phyloP scores from a whole-genome alignment of 2,329 filamentous ascomycete species.

The Exophiala lecanii-corni region DNA sequence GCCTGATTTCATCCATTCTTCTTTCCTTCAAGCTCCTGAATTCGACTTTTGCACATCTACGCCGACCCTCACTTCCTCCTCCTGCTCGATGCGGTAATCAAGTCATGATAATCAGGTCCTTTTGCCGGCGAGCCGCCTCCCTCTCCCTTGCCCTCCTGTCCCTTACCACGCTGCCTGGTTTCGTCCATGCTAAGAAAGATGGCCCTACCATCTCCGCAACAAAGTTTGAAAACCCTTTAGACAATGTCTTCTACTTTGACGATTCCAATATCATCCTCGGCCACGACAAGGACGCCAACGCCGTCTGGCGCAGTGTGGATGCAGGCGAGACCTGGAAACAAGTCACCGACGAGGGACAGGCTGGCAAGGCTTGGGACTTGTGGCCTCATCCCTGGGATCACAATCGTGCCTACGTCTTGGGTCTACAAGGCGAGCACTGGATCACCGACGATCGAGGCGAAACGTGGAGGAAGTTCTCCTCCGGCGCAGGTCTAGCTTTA shows the following conservation, averaged over 20 bases:
- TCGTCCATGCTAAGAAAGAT: slow-evolving; percentile 51
- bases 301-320: slow-evolving; percentile 73
- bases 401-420: slow-evolving; percentile 75
- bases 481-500: slow-evolving; percentile 53
- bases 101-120: slow-evolving; percentile 23
- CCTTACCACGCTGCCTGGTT: slow-evolving; percentile 14
- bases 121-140: slow-evolving; percentile 16
- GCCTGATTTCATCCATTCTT: background rate
- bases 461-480: slow-evolving; percentile 69
- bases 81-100: slow-evolving; percentile 19
- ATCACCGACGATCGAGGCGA: slow-evolving; percentile 78
- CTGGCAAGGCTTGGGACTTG: slow-evolving; percentile 59
- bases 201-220: slow-evolving; percentile 62
- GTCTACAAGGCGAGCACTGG: slow-evolving; percentile 66
- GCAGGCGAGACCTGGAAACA: slow-evolving; percentile 72
- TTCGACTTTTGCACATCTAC: too few relatives aligned
- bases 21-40: background rate
- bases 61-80: background rate
- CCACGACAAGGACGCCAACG: slow-evolving; percentile 59
- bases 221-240: slow-evolving; percentile 62
- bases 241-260: slow-evolving; percentile 81
- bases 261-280: slow-evolving; percentile 78
- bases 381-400: slow-evolving; percentile 74
- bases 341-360: slow-evolving; percentile 57
- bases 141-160: slow-evolving; percentile 19